These are phyloP conservation scores for Excoecaria agallocha DNA, from an alignment of 345 rosid species.

Conservation along the genomic window DNA sequence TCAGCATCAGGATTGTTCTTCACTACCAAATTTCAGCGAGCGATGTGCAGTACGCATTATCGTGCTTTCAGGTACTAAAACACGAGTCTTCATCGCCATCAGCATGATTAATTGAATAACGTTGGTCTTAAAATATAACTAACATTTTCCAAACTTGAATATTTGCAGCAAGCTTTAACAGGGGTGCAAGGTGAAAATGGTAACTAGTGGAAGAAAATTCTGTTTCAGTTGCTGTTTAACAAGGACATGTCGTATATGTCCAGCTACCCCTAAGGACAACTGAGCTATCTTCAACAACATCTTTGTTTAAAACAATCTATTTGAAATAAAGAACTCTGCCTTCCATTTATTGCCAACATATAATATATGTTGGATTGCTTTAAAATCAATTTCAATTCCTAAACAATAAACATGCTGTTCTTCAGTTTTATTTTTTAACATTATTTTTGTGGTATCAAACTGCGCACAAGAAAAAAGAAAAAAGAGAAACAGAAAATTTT, in stretches of 20 bases:
- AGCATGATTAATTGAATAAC: too few relatives aligned
- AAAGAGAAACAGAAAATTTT: too few relatives aligned
- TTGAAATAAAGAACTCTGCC: background rate
- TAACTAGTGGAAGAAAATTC: constrained; percentile 19
- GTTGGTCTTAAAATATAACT: background rate
- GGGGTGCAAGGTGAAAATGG: constrained; percentile 39
- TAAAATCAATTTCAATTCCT: too few relatives aligned
- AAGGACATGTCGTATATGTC: background rate
- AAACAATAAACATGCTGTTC: too few relatives aligned
- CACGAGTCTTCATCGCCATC: background rate
- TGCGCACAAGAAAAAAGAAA: too few relatives aligned
- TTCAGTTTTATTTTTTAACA: too few relatives aligned
- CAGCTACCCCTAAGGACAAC: background rate
- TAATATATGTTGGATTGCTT: background rate
- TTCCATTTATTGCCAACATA: too few relatives aligned
- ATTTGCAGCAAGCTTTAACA: constrained; percentile 42
- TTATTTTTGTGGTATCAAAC: too few relatives aligned
- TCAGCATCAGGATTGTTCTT: constrained; percentile 74
- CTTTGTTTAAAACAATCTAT: background rate
- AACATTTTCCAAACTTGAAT: background rate
- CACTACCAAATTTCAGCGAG: constrained; percentile 79
- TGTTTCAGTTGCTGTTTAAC: background rate
- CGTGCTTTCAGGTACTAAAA: constrained; percentile 60
- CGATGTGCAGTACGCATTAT: constrained; percentile 64
- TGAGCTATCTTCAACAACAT: background rate